phyloP scores from a whole-genome alignment of 495 filamentous ascomycete genomes.

The Clohesyomyces aquaticus region DNA sequence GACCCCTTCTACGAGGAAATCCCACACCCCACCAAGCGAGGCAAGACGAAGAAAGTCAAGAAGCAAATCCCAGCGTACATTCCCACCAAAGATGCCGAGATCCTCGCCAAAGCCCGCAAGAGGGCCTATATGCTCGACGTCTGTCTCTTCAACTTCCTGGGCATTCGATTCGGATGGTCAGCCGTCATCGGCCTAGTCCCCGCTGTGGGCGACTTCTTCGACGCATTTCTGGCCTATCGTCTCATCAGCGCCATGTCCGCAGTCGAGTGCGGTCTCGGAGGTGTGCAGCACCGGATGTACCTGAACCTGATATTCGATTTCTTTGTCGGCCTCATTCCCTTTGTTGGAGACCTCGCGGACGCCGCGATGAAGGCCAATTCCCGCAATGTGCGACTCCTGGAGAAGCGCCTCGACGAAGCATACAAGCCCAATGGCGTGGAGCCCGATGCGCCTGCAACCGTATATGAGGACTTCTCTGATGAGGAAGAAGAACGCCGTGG shows the following conservation, averaged over 20 bases:
- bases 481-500: conserved; percentile 30
- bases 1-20: conserved; percentile 49
- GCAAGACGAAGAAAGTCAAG: conserved; percentile 50
- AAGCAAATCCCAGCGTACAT: conserved; percentile 55
- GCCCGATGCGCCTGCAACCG: conserved; percentile 45
- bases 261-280: conserved; percentile 69
- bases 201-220: conserved; percentile 71
- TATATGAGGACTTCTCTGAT: conserved; percentile 48
- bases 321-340: conserved; percentile 77
- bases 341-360: conserved; percentile 84
- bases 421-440: conserved; percentile 50
- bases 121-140: conserved; percentile 83
- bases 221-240: conserved; percentile 69
- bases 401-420: conserved; percentile 43
- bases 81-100: conserved; percentile 74
- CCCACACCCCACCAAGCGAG: conserved; percentile 38
- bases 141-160: conserved; percentile 72
- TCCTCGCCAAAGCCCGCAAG: conserved; percentile 78
- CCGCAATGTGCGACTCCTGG: conserved; percentile 45
- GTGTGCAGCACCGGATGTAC: conserved; percentile 67
- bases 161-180: conserved; percentile 80
- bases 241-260: conserved; percentile 68
- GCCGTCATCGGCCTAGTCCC: conserved; percentile 81
- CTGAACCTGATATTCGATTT: conserved; percentile 80
- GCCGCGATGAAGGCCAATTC: conserved; percentile 51